phyloP scores from a whole-genome alignment of 768 basidiomycete species.

The Boletus fagicola region DNA sequence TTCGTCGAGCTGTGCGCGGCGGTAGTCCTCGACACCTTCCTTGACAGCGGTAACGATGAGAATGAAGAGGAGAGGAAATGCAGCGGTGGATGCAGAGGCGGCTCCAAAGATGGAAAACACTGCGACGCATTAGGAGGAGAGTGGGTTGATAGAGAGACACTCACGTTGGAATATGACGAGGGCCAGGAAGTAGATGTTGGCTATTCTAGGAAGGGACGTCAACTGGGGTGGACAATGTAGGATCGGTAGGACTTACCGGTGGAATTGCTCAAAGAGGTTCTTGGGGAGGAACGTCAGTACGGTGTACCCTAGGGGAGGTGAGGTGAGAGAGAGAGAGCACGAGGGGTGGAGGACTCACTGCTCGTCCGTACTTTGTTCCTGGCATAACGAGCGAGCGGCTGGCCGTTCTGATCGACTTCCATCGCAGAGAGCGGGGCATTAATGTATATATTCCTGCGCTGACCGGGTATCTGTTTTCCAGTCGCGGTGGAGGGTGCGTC shows the following conservation, averaged over 20 bases:
- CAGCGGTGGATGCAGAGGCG: slow-evolving; percentile 74
- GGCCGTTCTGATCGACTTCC: slow-evolving; percentile 70
- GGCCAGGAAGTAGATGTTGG: slow-evolving; percentile 89
- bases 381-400: slow-evolving; percentile 75
- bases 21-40: slow-evolving; percentile 94
- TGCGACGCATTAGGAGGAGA: slow-evolving; percentile 30
- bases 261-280: slow-evolving; percentile 94
- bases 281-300: slow-evolving; percentile 87
- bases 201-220: slow-evolving; percentile 49
- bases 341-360: slow-evolving; percentile 52
- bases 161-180: slow-evolving; percentile 79
- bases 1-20: slow-evolving; percentile 84
- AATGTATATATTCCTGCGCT: slow-evolving; percentile 75
- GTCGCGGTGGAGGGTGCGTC: slow-evolving; percentile 20
- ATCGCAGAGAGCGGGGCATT: slow-evolving; percentile 64
- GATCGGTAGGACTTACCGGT: slow-evolving; percentile 51
- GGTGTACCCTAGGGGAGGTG: slow-evolving; percentile 69
- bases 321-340: neutral
- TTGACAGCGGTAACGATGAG: slow-evolving; percentile 88
- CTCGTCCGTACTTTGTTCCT: slow-evolving; percentile 94
- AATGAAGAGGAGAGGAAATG: slow-evolving; percentile 86
- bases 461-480: slow-evolving; percentile 42
- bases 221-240: neutral
- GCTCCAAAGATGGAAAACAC: slow-evolving; percentile 93
- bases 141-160: slow-evolving; percentile 17